Conservation (phyloP, 768 basidiomycete species). For the Leccinum boreale region DNA sequence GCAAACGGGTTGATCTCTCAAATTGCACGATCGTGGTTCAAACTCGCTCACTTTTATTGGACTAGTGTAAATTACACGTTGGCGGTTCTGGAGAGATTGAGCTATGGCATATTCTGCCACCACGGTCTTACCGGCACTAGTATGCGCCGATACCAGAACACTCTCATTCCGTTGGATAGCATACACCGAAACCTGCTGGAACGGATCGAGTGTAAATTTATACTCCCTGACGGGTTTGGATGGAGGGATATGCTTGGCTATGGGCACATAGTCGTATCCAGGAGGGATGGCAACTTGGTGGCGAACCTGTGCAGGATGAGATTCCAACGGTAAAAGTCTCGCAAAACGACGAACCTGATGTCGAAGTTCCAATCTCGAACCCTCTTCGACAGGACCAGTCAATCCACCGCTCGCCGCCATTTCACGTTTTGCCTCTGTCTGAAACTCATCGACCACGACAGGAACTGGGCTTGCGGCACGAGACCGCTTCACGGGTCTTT, state of each 20-base stretch:
- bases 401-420: slow-evolving; percentile 87
- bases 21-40: slow-evolving; percentile 8
- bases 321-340: not conserved
- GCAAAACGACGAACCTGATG: slow-evolving; percentile 55
- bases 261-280: slow-evolving; percentile 86
- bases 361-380: slow-evolving; percentile 68
- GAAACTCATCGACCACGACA: slow-evolving; percentile 88
- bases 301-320: slow-evolving; percentile 56
- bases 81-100: slow-evolving; percentile 87
- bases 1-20: slow-evolving; percentile 15
- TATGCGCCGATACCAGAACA: slow-evolving; percentile 97
- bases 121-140: slow-evolving; percentile 98
- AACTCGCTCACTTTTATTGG: slow-evolving; percentile 87
- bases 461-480: slow-evolving; percentile 65
- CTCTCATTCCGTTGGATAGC: slow-evolving; percentile 98
- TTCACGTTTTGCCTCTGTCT: slow-evolving; percentile 90
- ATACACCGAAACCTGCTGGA: slow-evolving; percentile 91
- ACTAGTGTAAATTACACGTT: slow-evolving; percentile 98
- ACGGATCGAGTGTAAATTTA: slow-evolving; percentile 96
- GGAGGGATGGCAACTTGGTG: slow-evolving; percentile 97
- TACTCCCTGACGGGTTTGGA: slow-evolving; percentile 89
- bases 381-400: slow-evolving; percentile 66
- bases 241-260: slow-evolving; percentile 87
- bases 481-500: slow-evolving; percentile 48
- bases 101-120: slow-evolving; percentile 99